Evolutionary conservation across 139 green algal genomes (phyloP).

Genomic region (Deuterostichococcus epilithicus): DNA sequence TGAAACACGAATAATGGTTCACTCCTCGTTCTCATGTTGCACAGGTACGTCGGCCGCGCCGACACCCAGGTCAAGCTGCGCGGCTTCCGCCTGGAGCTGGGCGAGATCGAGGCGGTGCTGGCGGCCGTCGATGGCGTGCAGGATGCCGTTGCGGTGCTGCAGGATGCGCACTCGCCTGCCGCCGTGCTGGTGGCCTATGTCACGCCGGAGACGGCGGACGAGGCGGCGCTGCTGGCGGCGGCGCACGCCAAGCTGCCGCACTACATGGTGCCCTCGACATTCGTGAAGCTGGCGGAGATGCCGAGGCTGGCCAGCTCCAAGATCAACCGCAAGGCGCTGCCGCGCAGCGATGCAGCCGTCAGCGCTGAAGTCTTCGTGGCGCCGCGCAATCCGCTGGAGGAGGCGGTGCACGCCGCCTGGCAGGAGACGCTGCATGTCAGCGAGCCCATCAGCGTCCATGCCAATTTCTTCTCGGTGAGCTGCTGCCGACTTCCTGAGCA

Average conservation of each 20-base stretch:
- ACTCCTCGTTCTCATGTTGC: not conserved
- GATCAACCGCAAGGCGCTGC: not conserved
- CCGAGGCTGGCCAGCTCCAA: not conserved
- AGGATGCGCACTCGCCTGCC: constrained; percentile 1
- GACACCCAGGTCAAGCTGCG: constrained; percentile 46
- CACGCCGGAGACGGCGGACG: constrained; percentile 3
- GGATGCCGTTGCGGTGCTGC: constrained; percentile 5
- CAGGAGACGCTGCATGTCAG: constrained; percentile 8
- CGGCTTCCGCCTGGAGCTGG: constrained; percentile 47
- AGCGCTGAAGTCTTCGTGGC: not conserved
- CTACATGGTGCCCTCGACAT: not conserved
- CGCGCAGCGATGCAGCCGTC: not conserved
- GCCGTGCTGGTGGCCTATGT: constrained; percentile 20
- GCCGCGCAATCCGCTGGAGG: not conserved
- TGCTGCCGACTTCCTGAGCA: too few species aligned
- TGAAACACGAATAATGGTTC: not conserved
- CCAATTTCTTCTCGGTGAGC: constrained; percentile 1
- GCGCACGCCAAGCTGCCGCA: not conserved
- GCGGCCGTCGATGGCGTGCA: not conserved
- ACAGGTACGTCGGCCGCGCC: constrained; percentile 20
- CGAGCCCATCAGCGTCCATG: not conserved
- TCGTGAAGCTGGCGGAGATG: not conserved
- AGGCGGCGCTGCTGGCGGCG: not conserved
- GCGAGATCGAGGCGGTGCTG: constrained; percentile 36
- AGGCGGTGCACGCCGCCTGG: constrained; percentile 10